A percentile compares a stretch with the other conserved stretches of the same genome.
Conservation (phyloP, 441 rosid species). For the Erysimum pusillum region DNA sequence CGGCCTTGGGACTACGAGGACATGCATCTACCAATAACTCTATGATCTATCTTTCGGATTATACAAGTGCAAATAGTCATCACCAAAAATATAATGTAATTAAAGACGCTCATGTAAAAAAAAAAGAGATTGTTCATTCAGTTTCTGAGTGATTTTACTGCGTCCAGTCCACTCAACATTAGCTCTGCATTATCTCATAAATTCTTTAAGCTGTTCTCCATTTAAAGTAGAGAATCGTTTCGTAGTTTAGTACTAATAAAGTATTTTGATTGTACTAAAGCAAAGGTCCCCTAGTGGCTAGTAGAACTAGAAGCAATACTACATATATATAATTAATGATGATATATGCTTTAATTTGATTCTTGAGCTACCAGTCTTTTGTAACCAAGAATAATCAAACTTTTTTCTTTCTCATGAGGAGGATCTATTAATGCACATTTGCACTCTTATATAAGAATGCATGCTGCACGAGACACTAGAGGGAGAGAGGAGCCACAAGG, state of each 20-base stretch:
- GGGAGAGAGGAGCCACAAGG: constrained; percentile 28
- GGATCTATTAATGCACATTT: constrained; percentile 13
- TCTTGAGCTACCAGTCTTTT: constrained; percentile 20
- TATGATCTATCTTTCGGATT: too few relatives aligned
- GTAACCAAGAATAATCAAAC: constrained; percentile 24
- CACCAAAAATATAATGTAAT: too few relatives aligned
- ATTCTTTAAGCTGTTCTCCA: neutral
- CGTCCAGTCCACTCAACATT: neutral
- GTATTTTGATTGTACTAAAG: constrained; percentile 1
- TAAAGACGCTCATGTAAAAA: too few relatives aligned
- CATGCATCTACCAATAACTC: too few relatives aligned
- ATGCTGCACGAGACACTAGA: constrained; percentile 41
- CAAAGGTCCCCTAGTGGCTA: neutral
- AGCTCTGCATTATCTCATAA: neutral
- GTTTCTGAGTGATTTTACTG: neutral
- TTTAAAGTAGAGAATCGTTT: neutral
- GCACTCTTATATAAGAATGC: constrained; percentile 34
- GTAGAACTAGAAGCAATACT: constrained; percentile 11
- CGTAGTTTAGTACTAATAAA: neutral
- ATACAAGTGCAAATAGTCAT: too few relatives aligned
- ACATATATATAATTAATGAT: neutral
- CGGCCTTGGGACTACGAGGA: too few relatives aligned
- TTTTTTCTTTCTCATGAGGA: constrained; percentile 19
- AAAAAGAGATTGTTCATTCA: neutral
- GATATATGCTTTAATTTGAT: constrained; percentile 16